Evolutionary conservation across 192 early-diverging fungal species (phyloP).

Genomic region (Linnemannia elongata): DNA sequence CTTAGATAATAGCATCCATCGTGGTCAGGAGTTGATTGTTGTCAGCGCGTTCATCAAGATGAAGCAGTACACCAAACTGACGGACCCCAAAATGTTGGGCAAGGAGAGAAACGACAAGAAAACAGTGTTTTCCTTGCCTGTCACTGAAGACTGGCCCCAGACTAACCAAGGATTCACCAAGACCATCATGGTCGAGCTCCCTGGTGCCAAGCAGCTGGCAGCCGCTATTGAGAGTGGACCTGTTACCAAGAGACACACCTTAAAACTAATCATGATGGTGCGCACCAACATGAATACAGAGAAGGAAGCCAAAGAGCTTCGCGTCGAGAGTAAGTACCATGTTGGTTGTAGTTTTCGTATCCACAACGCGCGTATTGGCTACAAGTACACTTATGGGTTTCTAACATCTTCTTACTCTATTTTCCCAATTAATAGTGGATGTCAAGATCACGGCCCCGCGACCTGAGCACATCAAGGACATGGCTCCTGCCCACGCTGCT

Average conservation of each 20-base stretch:
- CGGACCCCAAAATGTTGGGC: slow-evolving; percentile 9
- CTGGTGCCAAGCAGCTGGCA: slow-evolving; percentile 29
- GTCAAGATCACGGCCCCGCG: slow-evolving; percentile 44
- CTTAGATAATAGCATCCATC: slow-evolving; percentile 11
- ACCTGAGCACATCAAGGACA: slow-evolving; percentile 36
- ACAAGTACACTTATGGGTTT: background rate
- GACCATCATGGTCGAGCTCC: slow-evolving; percentile 38
- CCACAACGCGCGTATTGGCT: background rate
- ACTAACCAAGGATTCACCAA: slow-evolving; percentile 29
- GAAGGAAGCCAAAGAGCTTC: slow-evolving; percentile 36
- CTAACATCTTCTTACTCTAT: background rate
- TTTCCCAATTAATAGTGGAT: slow-evolving; percentile 16
- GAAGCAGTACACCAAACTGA: slow-evolving; percentile 41
- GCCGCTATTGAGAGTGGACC: slow-evolving; percentile 19
- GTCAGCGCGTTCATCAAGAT: slow-evolving; percentile 30
- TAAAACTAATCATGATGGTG: slow-evolving; percentile 53
- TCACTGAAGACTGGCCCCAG: slow-evolving; percentile 30
- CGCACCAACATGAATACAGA: slow-evolving; percentile 8
- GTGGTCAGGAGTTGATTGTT: slow-evolving; percentile 28
- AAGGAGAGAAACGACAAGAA: slow-evolving; percentile 33
- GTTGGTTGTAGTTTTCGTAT: background rate
- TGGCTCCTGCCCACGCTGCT: background rate
- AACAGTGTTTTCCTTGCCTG: slow-evolving; percentile 14
- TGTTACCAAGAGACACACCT: slow-evolving; percentile 27
- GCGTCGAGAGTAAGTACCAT: slow-evolving; percentile 40